Conservation (phyloP, 164 flowering plant genomes). For the Umbilicus rupestris region DNA sequence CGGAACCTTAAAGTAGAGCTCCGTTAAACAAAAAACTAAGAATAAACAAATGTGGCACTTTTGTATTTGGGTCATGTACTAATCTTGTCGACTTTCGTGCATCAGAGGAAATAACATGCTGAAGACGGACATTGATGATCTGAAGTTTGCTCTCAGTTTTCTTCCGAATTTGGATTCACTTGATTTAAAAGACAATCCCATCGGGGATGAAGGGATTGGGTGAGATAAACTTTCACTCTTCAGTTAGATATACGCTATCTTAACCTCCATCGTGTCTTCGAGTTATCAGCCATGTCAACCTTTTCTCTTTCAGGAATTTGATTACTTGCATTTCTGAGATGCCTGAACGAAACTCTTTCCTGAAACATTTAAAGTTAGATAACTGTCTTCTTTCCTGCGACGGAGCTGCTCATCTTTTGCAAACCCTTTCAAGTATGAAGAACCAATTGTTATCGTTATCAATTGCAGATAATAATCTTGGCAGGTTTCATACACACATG, state of each 20-base stretch:
- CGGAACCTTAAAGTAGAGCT: background rate
- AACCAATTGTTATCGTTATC: background rate
- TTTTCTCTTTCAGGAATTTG: constrained; percentile 1
- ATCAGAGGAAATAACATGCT: background rate
- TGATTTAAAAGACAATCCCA: constrained; percentile 4
- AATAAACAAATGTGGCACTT: too few relatives aligned
- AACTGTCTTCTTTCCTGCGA: background rate
- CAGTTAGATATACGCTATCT: background rate
- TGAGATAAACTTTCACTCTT: background rate
- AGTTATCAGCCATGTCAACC: background rate
- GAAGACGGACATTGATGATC: background rate
- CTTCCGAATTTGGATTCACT: background rate
- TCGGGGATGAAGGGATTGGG: background rate
- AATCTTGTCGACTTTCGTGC: background rate
- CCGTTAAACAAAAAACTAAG: too few relatives aligned
- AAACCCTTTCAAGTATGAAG: constrained; percentile 1
- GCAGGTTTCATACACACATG: background rate
- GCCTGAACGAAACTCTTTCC: background rate
- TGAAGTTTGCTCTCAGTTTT: background rate
- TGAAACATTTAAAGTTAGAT: background rate
- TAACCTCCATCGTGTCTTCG: background rate
- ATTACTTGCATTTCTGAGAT: constrained; percentile 2
- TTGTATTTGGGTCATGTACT: too few relatives aligned
- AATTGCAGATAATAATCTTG: background rate
- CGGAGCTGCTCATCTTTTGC: background rate